Conservation (phyloP, 495 filamentous ascomycete species). For the Xylaria palmicola region DNA sequence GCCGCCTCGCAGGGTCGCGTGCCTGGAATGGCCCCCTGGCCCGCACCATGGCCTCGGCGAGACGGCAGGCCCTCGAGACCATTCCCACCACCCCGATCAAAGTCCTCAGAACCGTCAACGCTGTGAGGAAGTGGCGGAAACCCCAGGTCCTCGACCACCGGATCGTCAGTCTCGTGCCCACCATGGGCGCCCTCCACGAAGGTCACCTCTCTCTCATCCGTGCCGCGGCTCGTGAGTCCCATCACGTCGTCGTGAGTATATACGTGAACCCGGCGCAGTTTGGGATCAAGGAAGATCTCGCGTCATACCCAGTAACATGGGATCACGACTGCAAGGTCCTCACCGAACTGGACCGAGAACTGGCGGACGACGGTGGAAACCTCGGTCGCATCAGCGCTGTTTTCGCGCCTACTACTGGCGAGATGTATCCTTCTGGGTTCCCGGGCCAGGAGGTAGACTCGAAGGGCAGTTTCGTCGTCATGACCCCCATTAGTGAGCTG, state of each 20-base stretch:
- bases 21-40: conserved; percentile 16
- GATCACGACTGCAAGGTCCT: conserved; percentile 68
- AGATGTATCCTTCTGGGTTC: conserved; percentile 84
- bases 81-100: conserved; percentile 60
- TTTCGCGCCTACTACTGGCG: conserved; percentile 77
- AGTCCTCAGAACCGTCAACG: conserved; percentile 70
- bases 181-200: conserved; percentile 93
- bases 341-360: conserved; percentile 65
- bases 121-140: conserved; percentile 69
- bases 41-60: conserved; percentile 36
- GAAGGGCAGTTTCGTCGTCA: conserved; percentile 87
- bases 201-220: conserved; percentile 89
- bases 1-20: conserved; percentile 28
- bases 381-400: conserved; percentile 74
- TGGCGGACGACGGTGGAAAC: conserved; percentile 54
- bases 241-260: conserved; percentile 81
- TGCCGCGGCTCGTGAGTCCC: conserved; percentile 78
- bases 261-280: conserved; percentile 98
- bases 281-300: conserved; percentile 82
- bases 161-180: conserved; percentile 85
- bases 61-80: conserved; percentile 29
- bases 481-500: conserved; percentile 76
- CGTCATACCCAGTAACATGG: conserved; percentile 89
- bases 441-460: conserved; percentile 76
- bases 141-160: conserved; percentile 65